Evolutionary conservation across 805 yeast genomes (phyloP).

Genomic region (Saccharomycopsis selenospora): DNA sequence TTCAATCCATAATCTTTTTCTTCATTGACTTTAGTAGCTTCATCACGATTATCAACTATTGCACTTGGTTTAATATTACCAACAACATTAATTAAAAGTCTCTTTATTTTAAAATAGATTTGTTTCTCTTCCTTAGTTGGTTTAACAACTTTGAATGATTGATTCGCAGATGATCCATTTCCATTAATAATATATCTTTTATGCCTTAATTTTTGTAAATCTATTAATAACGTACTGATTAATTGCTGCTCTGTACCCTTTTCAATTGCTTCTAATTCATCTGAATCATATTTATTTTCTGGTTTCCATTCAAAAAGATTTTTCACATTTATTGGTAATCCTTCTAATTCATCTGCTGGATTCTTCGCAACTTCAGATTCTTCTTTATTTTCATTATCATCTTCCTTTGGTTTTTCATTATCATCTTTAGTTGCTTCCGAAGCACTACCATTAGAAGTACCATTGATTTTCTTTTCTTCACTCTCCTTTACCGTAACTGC

Average conservation of each 20-base stretch:
- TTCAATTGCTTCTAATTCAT: conserved; percentile 42
- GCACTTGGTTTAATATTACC: conserved; percentile 28
- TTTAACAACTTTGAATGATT: conserved; percentile 26
- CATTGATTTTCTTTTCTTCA: conserved; percentile 12
- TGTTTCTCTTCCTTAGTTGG: conserved; percentile 38
- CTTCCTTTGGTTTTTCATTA: conserved; percentile 7
- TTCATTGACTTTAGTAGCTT: conserved; percentile 30
- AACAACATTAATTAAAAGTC: conserved; percentile 41
- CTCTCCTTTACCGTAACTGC: neutral
- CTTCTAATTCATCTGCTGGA: conserved; percentile 17
- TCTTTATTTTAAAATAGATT: conserved; percentile 36
- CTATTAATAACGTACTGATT: conserved; percentile 39
- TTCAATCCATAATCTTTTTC: conserved; percentile 30
- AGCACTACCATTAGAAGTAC: conserved; percentile 3
- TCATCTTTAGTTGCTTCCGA: conserved; percentile 1
- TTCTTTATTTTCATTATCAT: conserved; percentile 8
- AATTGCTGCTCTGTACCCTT: conserved; percentile 36
- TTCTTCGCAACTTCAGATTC: conserved; percentile 12
- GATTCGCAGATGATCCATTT: conserved; percentile 18
- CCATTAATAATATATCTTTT: conserved; percentile 30
- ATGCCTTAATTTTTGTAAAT: conserved; percentile 45
- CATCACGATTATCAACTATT: conserved; percentile 28
- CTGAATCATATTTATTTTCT: conserved; percentile 39
- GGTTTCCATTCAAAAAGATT: conserved; percentile 46
- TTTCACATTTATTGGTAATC: conserved; percentile 28